Conservation (phyloP, 768 basidiomycete genomes). For the Candolleomyces efflorescens region DNA sequence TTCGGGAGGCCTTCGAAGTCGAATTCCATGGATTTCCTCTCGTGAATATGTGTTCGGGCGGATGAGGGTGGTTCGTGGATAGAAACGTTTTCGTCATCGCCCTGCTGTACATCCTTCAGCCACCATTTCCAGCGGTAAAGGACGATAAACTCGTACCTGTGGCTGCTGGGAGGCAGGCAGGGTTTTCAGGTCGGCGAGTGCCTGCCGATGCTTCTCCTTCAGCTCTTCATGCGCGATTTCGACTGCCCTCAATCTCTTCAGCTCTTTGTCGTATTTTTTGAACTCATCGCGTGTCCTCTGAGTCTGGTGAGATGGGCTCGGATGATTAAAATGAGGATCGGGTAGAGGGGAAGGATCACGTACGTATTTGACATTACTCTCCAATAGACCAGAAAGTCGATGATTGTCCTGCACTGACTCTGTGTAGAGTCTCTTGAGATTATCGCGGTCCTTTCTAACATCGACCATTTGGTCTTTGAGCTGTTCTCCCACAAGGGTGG, state of each 20-base stretch:
- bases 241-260: slow-evolving; percentile 14
- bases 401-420: slow-evolving; percentile 25
- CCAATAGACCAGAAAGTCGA: slow-evolving; percentile 26
- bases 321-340: not conserved
- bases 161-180: slow-evolving; percentile 17
- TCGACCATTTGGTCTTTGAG: slow-evolving; percentile 21
- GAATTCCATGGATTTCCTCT: slow-evolving; percentile 13
- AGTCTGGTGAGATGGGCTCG: not conserved
- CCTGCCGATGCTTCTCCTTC: slow-evolving; percentile 15
- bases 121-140: not conserved
- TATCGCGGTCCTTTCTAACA: slow-evolving; percentile 12
- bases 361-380: slow-evolving; percentile 23
- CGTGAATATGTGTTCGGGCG: not conserved
- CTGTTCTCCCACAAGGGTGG: slow-evolving; percentile 22
- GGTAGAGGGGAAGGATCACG: not conserved
- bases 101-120: slow-evolving; percentile 11
- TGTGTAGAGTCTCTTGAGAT: slow-evolving; percentile 16
- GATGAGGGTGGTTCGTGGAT: slow-evolving; percentile 12
- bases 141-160: not conserved
- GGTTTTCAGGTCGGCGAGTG: slow-evolving; percentile 1
- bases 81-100: slow-evolving; percentile 23
- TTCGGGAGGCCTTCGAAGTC: slow-evolving; percentile 37
- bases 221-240: slow-evolving; percentile 15
- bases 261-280: slow-evolving; percentile 12
- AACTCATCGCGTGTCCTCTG: slow-evolving; percentile 11